Evolutionary conservation across 2,329 filamentous ascomycete species (phyloP).

Genomic region (Ophiocordyceps camponoti-saundersi): DNA sequence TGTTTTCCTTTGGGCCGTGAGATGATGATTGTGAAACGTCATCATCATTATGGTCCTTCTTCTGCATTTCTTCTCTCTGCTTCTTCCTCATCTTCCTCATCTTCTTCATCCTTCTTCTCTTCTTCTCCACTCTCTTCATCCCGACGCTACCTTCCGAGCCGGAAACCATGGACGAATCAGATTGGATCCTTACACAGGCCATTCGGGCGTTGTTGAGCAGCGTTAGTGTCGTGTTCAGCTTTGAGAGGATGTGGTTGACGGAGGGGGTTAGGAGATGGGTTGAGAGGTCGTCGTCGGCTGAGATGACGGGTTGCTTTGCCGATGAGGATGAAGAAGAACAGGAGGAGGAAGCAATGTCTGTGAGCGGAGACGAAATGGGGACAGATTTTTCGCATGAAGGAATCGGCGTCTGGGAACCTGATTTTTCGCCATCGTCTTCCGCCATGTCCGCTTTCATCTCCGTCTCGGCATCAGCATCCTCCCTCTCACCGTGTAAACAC

Average conservation of each 20-base stretch:
- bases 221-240: constrained; percentile 52
- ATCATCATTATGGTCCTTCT: background rate
- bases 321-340: background rate
- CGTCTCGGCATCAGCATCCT: background rate
- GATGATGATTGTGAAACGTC: too few species aligned
- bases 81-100: background rate
- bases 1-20: too few species aligned
- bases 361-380: too few species aligned
- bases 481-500: constrained; percentile 3
- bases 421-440: background rate
- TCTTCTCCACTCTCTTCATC: background rate
- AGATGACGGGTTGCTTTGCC: constrained; percentile 33
- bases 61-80: background rate
- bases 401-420: background rate
- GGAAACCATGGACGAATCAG: constrained; percentile 21
- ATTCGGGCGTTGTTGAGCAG: constrained; percentile 52
- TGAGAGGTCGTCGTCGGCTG: constrained; percentile 56
- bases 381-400: background rate
- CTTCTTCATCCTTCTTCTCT: background rate
- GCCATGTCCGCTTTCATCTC: background rate
- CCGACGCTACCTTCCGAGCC: constrained; percentile 10
- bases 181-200: constrained; percentile 22
- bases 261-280: constrained; percentile 47
- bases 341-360: too few species aligned
- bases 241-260: constrained; percentile 50